Conservation (phyloP, 331 rosid species). For the Dryas integrifolia region DNA sequence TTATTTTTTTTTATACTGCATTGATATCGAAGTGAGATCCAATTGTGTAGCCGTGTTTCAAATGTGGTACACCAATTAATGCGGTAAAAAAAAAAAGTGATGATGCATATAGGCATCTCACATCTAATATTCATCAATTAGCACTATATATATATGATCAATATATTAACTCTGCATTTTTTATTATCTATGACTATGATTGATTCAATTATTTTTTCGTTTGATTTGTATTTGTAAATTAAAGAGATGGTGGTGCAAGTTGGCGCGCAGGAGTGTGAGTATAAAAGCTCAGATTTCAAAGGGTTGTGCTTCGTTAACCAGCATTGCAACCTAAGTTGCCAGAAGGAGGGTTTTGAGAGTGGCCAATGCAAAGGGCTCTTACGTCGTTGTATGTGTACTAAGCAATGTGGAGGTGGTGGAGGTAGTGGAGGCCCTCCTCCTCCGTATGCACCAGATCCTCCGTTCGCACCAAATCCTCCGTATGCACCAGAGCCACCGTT, state of each 20-base stretch:
- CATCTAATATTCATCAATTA: too few species aligned
- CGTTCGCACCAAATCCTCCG: too few species aligned
- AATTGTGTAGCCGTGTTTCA: too few species aligned
- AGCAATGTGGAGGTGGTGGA: not conserved
- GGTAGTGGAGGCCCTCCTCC: too few species aligned
- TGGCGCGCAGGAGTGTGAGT: not conserved
- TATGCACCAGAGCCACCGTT: too few species aligned
- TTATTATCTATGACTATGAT: not conserved
- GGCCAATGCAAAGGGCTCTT: not conserved
- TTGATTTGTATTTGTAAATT: not conserved
- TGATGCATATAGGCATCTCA: too few species aligned
- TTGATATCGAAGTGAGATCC: too few species aligned
- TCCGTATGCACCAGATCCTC: too few species aligned
- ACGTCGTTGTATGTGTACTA: not conserved
- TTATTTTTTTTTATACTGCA: not conserved
- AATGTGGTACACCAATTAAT: too few species aligned
- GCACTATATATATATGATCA: too few species aligned
- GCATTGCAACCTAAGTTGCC: not conserved
- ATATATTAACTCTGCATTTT: not conserved
- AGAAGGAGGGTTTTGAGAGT: not conserved
- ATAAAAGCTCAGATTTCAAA: not conserved
- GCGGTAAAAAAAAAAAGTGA: too few species aligned
- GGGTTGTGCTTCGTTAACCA: not conserved
- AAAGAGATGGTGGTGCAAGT: not conserved
- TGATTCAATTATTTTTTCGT: not conserved